Evolutionary conservation across 2,329 filamentous ascomycete genomes (phyloP), one percentile per base, ranked within the genome.

Genomic region (Remersonia thermophila): DNA sequence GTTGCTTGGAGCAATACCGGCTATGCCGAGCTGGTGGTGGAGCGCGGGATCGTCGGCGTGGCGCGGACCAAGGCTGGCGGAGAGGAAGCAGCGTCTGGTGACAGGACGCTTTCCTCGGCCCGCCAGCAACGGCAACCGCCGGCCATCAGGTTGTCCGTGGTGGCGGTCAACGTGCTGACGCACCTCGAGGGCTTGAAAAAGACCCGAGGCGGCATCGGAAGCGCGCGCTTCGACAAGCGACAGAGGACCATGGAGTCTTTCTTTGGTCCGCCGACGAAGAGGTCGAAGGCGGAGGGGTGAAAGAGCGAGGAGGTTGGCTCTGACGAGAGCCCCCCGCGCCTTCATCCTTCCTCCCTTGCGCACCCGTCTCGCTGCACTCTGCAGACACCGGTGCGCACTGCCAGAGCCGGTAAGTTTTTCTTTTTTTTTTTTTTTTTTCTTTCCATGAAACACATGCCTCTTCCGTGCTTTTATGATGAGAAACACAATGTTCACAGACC

Each of bases 151-250:
- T 42, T 69, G 37, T 51, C 44, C 17, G 66, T 93, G 18, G 55
- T 71, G 31, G 63, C 63, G 4, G 66, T 85, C 44, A 89, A 94
- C 53, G 72, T 71, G 42, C 69, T 72, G 41, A 69, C 73, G 3
- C 87, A 95, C 57, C 69, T 94, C 2, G 59, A 63, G 30, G 75
- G 77, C 18, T 62, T 94, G 39, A 87, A 79, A 55, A 81, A 84
- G 56, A 89, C 84, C 7, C 66, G 80, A 16, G 83, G 84, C 20
- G 86, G 86, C 3, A 81, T 94, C 38, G 85, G 85, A 37, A 91
- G 80, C 48, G 69, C 81, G 27, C 68, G 70, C 38, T 78, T 83
- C 52, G 86, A 95, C 54, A 67, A 72, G 9, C 76, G 68, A 32
- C 87, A 94, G 56, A 77, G 71, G 51, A 84, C 71, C 13, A 71